These are phyloP conservation scores for Sporothrix mexicana DNA, from an alignment of 2,329 filamentous ascomycete genomes.

Conservation along the genomic window DNA sequence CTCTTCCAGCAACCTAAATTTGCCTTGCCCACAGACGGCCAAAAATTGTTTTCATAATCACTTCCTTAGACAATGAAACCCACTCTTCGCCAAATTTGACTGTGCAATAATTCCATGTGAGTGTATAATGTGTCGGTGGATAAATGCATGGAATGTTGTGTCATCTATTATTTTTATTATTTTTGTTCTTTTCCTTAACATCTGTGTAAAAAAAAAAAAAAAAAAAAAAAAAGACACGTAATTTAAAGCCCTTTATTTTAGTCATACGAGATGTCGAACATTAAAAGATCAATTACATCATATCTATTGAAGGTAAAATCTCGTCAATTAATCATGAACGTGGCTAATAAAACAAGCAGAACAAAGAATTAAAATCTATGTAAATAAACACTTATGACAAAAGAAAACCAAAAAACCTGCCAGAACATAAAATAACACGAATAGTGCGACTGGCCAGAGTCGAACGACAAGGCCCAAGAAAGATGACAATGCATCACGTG, in stretches of 20 bases:
- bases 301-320: neutral
- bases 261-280: too few relatives aligned
- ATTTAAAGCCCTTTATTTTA: neutral
- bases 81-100: conserved; percentile 30
- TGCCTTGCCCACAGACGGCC: conserved; percentile 18
- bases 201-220: neutral
- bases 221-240: neutral
- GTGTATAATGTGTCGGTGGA: neutral
- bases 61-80: conserved; percentile 33
- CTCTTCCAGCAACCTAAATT: conserved; percentile 18
- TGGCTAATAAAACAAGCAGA: too few relatives aligned
- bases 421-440: neutral
- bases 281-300: too few relatives aligned
- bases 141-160: neutral
- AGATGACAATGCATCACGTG: neutral
- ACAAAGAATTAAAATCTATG: too few relatives aligned
- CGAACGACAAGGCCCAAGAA: neutral
- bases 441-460: neutral
- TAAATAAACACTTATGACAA: neutral
- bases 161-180: neutral
- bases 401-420: too few relatives aligned
- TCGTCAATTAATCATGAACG: neutral
- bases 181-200: neutral
- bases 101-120: too few relatives aligned
- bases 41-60: conserved; percentile 32